Evolutionary conservation across 2,329 filamentous ascomycete species (phyloP), one percentile per base, ranked within the genome.

Genomic region (Aureobasidium sp.): DNA sequence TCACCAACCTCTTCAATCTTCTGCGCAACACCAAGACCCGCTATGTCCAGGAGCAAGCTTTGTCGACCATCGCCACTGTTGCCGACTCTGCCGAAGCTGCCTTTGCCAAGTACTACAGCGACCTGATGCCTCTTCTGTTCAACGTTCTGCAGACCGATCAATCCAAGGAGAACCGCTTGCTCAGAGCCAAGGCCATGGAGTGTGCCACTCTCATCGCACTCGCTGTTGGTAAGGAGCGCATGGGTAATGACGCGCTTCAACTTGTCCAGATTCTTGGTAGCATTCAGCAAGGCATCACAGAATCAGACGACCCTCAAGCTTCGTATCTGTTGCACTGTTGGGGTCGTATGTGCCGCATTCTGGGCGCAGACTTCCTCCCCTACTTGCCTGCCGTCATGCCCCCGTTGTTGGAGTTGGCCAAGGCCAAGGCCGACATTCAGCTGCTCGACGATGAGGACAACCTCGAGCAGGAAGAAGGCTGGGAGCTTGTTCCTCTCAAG

Each of bases 291-390:
- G 88, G 83, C 71, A 94, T 97, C 65, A 88, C 87, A 5, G 94
- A 99, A 70, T 78, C 91, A 1, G 94, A 99, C 69, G 94, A 99
- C 72, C 94, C 94, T 42, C 94, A 99, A 75, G 89, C 91, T 17
- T 93, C 96, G 70, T 99, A 99, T 74, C 83, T 99, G 39, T 90
- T 99, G 77, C 94, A 99, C 80, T 99, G 94, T 79, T 99, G 94
- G 94, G 94, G 94, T 58, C 87, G 94, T 53, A 99, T 99, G 94
- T 97, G 93, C 77, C 88, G 94, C 67, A 93, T 99, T 34, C 83
- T 99, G 65, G 91, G 89, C 22, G 79, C 84, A 52, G 92, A 97
- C 69, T 99, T 99, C 75, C 81, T 97, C 14, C 92, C 92, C 17
- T 99, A 95, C 80, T 82, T 99, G 60, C 86, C 88, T 41, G 92